Evolutionary conservation across 2,329 filamentous ascomycete genomes (phyloP), one percentile per base, ranked within the genome.

Genomic region (Cadophora luteo-olivacea): DNA sequence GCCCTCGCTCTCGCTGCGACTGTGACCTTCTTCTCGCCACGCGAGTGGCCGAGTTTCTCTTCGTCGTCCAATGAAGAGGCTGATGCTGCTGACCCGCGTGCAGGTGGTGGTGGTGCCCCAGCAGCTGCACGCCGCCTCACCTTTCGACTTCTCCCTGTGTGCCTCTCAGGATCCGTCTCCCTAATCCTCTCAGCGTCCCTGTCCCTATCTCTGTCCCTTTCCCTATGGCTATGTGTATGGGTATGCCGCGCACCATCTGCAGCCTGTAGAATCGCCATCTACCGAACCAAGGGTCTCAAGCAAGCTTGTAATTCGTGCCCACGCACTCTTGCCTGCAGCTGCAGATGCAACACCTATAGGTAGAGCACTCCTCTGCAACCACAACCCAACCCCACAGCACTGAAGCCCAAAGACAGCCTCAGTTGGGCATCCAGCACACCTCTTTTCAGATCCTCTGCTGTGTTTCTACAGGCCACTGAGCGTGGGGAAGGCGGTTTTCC

Each of bases 11-110:
- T 29, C 5, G 29, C 29, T 29, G 36, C n/a, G 22, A 67, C 68
- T 72, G 69, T 70, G 55, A 72, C 68, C 61, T n/a, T 65, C 38
- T 71, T 67, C 60, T 68, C 68, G 67, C 69, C 71, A 72, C 70
- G 67, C 61, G 70, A 71, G 67, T 69, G 68, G 63, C 55, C 58
- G 38, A 29, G 38, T 61, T 69, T 67, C 48, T 70, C 22, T 38
- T n/a, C 71, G 51, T 69, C 68, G 22, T 72, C 69, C 69, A 72
- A 75, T 74, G 72, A 60, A 60, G 57, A 41, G 36, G n/a, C n/a
- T 29, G 55, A 58, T 38, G 55, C 55, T 38, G 55, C 38, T 38
- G 33, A 72, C 68, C 72, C 70, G 69, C 72, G 61, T 32, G n/a
- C n/a, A n/a, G 70, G 72, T 32, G 48, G 66, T 32, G 49, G 61